Evolutionary conservation across 2,329 filamentous ascomycete species (phyloP).

Genomic region (Bipolaris sorokiniana): DNA sequence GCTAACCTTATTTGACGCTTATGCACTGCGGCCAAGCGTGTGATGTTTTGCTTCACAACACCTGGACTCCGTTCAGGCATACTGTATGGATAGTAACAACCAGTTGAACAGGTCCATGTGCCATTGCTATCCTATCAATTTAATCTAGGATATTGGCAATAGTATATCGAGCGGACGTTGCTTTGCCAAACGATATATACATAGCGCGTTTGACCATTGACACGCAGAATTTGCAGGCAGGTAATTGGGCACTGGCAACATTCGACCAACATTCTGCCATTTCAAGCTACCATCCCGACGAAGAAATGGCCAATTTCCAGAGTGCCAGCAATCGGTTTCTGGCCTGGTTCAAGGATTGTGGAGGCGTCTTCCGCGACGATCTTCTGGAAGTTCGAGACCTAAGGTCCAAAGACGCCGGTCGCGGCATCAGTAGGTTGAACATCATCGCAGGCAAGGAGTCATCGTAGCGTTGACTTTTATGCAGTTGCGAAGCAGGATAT

Average conservation of each 20-base stretch:
- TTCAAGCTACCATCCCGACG: no score
- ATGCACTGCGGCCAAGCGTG: not conserved
- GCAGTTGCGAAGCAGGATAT: slow-evolving; percentile 26
- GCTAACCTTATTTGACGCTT: not conserved
- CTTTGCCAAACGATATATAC: not conserved
- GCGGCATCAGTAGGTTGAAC: slow-evolving; percentile 27
- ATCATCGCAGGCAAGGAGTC: fast-evolving
- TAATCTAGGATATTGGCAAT: no score
- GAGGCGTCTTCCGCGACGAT: slow-evolving; percentile 30
- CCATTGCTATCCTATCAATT: not conserved
- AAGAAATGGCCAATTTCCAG: slow-evolving; percentile 26
- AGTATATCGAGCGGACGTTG: no score
- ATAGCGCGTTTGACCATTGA: not conserved
- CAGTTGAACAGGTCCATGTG: not conserved
- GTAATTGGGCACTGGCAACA: no score
- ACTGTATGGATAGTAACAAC: not conserved
- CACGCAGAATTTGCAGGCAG: not conserved
- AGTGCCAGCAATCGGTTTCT: slow-evolving; percentile 23
- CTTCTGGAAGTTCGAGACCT: slow-evolving; percentile 30
- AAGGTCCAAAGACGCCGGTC: slow-evolving; percentile 26
- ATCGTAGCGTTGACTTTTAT: not conserved
- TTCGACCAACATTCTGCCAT: not conserved
- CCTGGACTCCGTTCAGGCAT: not conserved
- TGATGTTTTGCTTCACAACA: not conserved
- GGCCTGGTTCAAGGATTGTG: slow-evolving; percentile 28